These are phyloP conservation scores for Sarocladium strictum DNA, from an alignment of 2,329 filamentous ascomycete genomes.

Conservation along the genomic window DNA sequence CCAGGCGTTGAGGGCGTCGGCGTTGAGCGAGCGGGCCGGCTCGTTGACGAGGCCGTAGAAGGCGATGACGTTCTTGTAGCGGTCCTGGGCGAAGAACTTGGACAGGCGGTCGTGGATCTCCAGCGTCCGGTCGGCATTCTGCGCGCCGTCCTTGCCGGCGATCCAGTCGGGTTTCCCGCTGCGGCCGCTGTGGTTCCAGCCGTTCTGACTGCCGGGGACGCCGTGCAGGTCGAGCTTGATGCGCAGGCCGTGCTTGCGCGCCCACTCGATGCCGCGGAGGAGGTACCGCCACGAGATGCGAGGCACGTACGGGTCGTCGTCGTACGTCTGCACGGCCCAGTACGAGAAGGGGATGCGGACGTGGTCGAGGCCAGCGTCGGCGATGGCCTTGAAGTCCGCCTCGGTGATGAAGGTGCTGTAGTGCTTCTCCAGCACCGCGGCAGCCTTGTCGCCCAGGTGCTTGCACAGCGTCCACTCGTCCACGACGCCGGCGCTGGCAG, in stretches of 20 bases:
- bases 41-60: conserved; percentile 96
- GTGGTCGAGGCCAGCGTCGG: conserved; percentile 84
- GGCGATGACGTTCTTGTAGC: conserved; percentile 84
- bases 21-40: conserved; percentile 37
- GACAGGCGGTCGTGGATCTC: conserved; percentile 83
- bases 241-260: conserved; percentile 81
- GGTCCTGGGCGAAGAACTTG: conserved; percentile 85
- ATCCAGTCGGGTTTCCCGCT: conserved; percentile 80
- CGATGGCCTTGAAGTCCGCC: conserved; percentile 76
- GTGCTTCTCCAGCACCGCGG: conserved; percentile 76
- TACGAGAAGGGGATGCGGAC: conserved; percentile 95
- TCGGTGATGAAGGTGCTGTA: conserved; percentile 86
- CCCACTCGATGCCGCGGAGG: conserved; percentile 87
- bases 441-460: conserved; percentile 60
- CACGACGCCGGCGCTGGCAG: conserved; percentile 60
- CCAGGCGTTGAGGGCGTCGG: conserved; percentile 32
- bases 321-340: conserved; percentile 85
- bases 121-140: conserved; percentile 75
- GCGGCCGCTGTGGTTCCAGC: conserved; percentile 92
- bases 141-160: conserved; percentile 73
- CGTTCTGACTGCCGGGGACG: conserved; percentile 90
- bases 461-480: conserved; percentile 81
- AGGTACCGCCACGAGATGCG: conserved; percentile 90
- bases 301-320: conserved; percentile 78
- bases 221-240: conserved; percentile 91